These are phyloP conservation scores for Globisporangium alternatum DNA, from an alignment of 352 stramenopile species.

Conservation along the genomic window DNA sequence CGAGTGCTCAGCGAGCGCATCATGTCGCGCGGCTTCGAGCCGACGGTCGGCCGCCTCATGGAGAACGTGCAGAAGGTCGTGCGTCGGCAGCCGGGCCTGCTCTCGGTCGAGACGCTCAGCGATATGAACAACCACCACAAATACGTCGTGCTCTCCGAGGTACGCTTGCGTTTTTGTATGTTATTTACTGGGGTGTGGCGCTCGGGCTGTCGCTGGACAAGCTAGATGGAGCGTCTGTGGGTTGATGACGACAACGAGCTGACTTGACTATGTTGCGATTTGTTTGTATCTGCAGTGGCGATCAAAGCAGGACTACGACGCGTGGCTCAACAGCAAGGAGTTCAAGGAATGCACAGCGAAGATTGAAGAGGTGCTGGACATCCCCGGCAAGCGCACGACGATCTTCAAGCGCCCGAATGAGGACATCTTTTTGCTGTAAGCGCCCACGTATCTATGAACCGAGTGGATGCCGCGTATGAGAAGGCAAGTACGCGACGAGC, in stretches of 20 bases:
- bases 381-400: conserved; percentile 81
- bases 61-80: conserved; percentile 81
- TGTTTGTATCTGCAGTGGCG: conserved; percentile 47
- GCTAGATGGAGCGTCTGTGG: too few relatives aligned
- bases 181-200: not conserved
- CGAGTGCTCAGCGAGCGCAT: conserved; percentile 82
- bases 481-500: too few relatives aligned
- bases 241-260: not conserved
- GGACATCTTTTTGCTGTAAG: conserved; percentile 83
- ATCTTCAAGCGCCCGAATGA: conserved; percentile 81
- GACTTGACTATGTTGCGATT: conserved; percentile 1
- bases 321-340: conserved; percentile 72
- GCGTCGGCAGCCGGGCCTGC: conserved; percentile 62
- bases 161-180: conserved; percentile 15
- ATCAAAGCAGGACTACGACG: conserved; percentile 78
- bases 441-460: not conserved
- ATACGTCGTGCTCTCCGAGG: conserved; percentile 84
- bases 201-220: too few relatives aligned
- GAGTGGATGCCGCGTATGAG: too few relatives aligned
- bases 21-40: conserved; percentile 82
- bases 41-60: conserved; percentile 76
- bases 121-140: conserved; percentile 86
- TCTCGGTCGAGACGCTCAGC: conserved; percentile 80
- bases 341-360: conserved; percentile 80
- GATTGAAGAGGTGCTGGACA: conserved; percentile 85